phyloP scores from a whole-genome alignment of 176 grass and related monocot genomes.

The Poa annua region DNA sequence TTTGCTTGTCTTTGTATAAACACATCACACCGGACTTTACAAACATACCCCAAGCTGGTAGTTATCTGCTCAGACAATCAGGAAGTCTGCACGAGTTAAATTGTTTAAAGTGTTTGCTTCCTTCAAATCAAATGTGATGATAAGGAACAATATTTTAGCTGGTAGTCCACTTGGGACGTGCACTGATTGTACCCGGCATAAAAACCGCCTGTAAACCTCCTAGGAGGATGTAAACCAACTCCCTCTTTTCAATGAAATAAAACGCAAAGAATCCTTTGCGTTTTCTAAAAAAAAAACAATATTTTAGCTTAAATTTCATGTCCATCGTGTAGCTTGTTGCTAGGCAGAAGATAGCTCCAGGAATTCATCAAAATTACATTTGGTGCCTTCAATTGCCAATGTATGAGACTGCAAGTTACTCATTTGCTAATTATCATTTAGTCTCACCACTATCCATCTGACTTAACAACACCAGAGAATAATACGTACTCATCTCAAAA shows the following conservation, averaged over 20 bases:
- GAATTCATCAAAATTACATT: conserved; percentile 14
- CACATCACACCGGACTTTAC: conserved; percentile 8
- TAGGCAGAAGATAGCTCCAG: conserved; percentile 4
- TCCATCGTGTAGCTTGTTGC: neutral
- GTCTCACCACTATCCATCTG: neutral
- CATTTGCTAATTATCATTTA: neutral
- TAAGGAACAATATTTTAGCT: conserved; percentile 21
- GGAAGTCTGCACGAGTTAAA: conserved; percentile 30
- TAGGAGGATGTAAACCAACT: no score
- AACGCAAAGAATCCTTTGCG: no score
- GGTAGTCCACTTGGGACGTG: no score
- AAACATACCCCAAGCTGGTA: conserved; percentile 4
- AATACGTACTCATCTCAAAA: conserved; percentile 4
- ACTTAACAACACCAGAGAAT: neutral
- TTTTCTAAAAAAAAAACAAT: no score
- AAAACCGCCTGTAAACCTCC: no score
- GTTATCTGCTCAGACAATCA: neutral
- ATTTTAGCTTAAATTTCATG: conserved; percentile 35
- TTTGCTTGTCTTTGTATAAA: conserved; percentile 33
- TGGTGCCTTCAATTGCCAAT: conserved; percentile 14
- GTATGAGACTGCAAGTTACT: neutral
- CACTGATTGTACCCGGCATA: no score
- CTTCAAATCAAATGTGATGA: conserved; percentile 16
- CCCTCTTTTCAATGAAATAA: no score
- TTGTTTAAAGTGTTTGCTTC: conserved; percentile 31